Base-by-base conservation (phyloP, 108 stramenopile genomes). In the Cyclotella atomus region DNA sequence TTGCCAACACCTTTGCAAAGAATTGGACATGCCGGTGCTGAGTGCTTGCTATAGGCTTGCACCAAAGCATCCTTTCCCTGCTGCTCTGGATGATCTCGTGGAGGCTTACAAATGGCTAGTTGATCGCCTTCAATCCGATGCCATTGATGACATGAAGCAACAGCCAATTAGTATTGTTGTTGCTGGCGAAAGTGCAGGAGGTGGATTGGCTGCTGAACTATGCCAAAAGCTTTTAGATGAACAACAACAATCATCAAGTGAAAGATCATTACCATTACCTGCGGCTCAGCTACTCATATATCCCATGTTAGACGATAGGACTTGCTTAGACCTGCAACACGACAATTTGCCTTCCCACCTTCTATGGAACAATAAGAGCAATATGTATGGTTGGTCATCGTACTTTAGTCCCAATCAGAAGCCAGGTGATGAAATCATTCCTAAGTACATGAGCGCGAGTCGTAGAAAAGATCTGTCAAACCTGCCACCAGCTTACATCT, bases 231-330 rank as follows among this genome's bases (percentile, higher is more conserved):
- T 77, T 8, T 43, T 77, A 12, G 77, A 77, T 32, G n/a, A n/a
- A n/a, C 69, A 77, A 65, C 27, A 27, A 27, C 28, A 32, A 14
- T 43, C 21, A 19, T 19, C 32, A 14, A 43, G 16, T 5, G 52
- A 19, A 2, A 24, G 20, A 29, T 21, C 49, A 2, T 10, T 70
- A 33, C 77, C 77, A 14, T 20, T 65, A n/a, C 77, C 77, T 20
- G 77, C 50, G 1, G 62, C 53, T 30, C 77, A 77, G 50, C 54
- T 71, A 1, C 53, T 77, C 4, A 29, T 71, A 2, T 71, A 72
- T 65, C 77, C 77, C 28, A 77, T 77, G 77, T 70, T 77, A 0
- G 77, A 77, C 35, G 70, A 77, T 25, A 70, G 77, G 36, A 77
- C 77, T 5, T 71, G 76, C 32, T 52, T 61, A 1, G 43, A 71